phyloP scores from a whole-genome alignment of 129 eudicot genomes.

The Ambrosia artemisiifolia region DNA sequence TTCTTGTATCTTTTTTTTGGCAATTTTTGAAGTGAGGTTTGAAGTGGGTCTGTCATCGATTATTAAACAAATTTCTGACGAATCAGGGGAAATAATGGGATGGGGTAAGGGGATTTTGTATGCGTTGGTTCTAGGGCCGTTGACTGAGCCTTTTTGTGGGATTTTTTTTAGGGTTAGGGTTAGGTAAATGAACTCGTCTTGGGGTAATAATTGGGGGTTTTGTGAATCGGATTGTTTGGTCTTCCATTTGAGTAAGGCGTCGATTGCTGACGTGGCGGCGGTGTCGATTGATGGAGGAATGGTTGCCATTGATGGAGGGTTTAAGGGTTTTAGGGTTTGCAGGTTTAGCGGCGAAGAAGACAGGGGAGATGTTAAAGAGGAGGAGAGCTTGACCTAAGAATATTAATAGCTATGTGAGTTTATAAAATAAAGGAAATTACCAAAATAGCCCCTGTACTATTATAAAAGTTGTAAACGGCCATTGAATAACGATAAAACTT shows the following conservation, averaged over 20 bases:
- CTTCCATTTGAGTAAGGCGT: conserved; percentile 61
- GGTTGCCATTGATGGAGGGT: background rate
- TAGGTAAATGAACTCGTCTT: conserved; percentile 69
- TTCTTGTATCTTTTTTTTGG: conserved; percentile 47
- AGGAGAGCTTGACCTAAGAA: background rate
- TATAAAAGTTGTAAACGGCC: no score
- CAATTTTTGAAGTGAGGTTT: conserved; percentile 41
- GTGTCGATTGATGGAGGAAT: conserved; percentile 5
- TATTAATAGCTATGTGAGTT: background rate
- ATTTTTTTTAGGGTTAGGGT: conserved; percentile 71
- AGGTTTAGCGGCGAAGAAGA: no score
- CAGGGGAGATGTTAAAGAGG: no score
- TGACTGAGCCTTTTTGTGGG: conserved; percentile 40
- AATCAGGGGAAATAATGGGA: conserved; percentile 37
- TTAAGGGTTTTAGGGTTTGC: no score
- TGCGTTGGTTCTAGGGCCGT: conserved; percentile 47
- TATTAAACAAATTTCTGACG: conserved; percentile 56
- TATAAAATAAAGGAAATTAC: background rate
- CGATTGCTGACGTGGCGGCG: conserved; percentile 40
- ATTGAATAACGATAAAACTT: no score
- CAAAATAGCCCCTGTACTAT: background rate
- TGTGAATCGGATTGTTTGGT: conserved; percentile 31
- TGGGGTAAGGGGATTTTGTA: conserved; percentile 65
- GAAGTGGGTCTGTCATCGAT: conserved; percentile 69
- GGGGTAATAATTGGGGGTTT: conserved; percentile 46